These are phyloP conservation scores for Phytophthora constricta DNA, from an alignment of 352 stramenopile genomes.

Conservation along the genomic window DNA sequence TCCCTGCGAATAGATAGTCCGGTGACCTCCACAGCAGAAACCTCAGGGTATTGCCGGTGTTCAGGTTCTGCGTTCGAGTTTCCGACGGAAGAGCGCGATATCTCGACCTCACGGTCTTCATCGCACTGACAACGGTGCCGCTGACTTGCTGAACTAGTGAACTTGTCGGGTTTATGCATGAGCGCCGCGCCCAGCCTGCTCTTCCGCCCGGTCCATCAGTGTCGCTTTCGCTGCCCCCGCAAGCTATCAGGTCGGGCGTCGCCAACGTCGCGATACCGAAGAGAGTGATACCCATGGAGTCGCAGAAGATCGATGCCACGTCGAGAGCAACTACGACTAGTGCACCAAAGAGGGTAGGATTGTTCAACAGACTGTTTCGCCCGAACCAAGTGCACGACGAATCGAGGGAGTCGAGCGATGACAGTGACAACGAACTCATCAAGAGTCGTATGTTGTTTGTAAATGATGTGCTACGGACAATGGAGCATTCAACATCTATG, in stretches of 20 bases:
- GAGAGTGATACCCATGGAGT: conserved; percentile 4
- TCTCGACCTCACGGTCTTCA: neutral
- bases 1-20: conserved; percentile 29
- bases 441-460: conserved; percentile 78
- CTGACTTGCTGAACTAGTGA: conserved; percentile 4
- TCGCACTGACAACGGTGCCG: conserved; percentile 3
- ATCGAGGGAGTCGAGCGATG: neutral
- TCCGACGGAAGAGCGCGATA: neutral
- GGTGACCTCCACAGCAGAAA: conserved; percentile 15
- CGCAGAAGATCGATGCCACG: conserved; percentile 28
- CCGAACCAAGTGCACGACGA: conserved; percentile 18
- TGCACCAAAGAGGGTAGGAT: neutral
- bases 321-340: conserved; percentile 7
- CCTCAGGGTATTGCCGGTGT: conserved; percentile 5
- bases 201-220: conserved; percentile 21
- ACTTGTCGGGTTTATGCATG: conserved; percentile 40
- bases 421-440: conserved; percentile 6
- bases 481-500: conserved; percentile 64
- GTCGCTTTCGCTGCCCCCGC: conserved; percentile 22
- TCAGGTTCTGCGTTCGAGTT: neutral
- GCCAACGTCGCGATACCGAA: conserved; percentile 13
- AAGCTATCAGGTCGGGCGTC: conserved; percentile 21
- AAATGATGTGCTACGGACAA: conserved; percentile 70
- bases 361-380: conserved; percentile 20
- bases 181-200: conserved; percentile 18